Evolutionary conservation across 345 rosid genomes (phyloP).

Genomic region (Arabidopsis arenosa): DNA sequence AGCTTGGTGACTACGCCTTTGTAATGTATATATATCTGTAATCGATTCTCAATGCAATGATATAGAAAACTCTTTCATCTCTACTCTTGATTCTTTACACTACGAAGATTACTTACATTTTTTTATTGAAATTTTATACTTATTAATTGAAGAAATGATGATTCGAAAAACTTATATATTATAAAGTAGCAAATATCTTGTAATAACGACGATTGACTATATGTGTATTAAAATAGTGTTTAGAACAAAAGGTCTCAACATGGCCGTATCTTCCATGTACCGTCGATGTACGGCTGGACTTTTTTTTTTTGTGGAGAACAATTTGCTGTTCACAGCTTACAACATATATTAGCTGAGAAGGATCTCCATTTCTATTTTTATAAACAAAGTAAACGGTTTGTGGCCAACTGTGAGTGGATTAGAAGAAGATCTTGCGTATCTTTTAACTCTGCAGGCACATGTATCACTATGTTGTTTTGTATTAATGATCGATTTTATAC

Average conservation of each 20-base stretch:
- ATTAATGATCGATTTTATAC: background rate
- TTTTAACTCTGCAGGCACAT: background rate
- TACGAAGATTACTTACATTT: too few relatives aligned
- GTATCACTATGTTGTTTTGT: conserved; percentile 11
- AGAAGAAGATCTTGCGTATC: conserved; percentile 16
- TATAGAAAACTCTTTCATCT: too few relatives aligned
- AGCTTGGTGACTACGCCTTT: too few relatives aligned
- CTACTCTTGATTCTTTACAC: too few relatives aligned
- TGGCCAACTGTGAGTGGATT: conserved; percentile 3
- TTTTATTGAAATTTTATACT: too few relatives aligned
- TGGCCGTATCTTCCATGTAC: conserved; percentile 33
- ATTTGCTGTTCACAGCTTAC: conserved; percentile 30
- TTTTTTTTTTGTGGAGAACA: conserved; percentile 30
- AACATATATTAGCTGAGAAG: conserved; percentile 9
- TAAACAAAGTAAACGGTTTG: background rate
- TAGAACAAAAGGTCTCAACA: conserved; percentile 11
- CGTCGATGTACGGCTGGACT: conserved; percentile 38
- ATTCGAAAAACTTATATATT: too few relatives aligned
- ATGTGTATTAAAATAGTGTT: background rate
- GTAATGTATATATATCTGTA: too few relatives aligned
- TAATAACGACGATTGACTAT: background rate
- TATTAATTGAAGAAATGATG: background rate
- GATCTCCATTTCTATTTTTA: conserved; percentile 1
- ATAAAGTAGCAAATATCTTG: background rate
- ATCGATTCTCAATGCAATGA: too few relatives aligned